Conservation (phyloP, 345 rosid genomes). For the Eucalyptus sideroxylon region DNA sequence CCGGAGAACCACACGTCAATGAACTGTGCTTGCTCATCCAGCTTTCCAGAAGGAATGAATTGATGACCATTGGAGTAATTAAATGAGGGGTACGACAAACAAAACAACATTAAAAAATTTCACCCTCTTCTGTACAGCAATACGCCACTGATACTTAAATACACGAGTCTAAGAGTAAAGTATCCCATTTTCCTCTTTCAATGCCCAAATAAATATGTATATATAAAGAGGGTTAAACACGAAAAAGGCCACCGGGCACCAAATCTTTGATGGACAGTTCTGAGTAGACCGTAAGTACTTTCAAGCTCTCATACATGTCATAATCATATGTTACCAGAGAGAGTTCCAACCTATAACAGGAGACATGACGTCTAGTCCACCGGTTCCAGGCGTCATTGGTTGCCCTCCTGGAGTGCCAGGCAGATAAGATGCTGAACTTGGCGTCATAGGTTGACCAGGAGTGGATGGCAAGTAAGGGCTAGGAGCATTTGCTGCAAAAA, state of each 20-base stretch:
- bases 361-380: slow-evolving; percentile 83
- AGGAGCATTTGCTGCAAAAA: slow-evolving; percentile 74
- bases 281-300: not conserved
- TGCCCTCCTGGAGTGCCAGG: slow-evolving; percentile 99
- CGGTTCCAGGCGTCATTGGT: slow-evolving; percentile 95
- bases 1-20: not conserved
- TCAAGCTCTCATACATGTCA: not conserved
- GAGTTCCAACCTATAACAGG: slow-evolving; percentile 58
- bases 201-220: not conserved
- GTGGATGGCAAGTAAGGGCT: slow-evolving; percentile 93
- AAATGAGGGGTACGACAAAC: not conserved
- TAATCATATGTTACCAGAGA: not conserved
- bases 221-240: too few relatives aligned
- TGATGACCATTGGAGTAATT: not conserved
- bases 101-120: not conserved
- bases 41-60: not conserved
- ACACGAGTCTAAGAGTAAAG: not conserved
- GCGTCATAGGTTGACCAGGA: slow-evolving; percentile 93
- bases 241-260: not conserved
- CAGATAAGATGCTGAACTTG: slow-evolving; percentile 60
- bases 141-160: not conserved
- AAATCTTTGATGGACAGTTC: not conserved
- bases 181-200: not conserved
- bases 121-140: not conserved
- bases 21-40: not conserved